Percentiles rank a stretch among this genome's conserved stretches.
These are phyloP conservation scores for Fallopia convolvulus DNA, from an alignment of 148 eudicot genomes.

Conservation along the genomic window DNA sequence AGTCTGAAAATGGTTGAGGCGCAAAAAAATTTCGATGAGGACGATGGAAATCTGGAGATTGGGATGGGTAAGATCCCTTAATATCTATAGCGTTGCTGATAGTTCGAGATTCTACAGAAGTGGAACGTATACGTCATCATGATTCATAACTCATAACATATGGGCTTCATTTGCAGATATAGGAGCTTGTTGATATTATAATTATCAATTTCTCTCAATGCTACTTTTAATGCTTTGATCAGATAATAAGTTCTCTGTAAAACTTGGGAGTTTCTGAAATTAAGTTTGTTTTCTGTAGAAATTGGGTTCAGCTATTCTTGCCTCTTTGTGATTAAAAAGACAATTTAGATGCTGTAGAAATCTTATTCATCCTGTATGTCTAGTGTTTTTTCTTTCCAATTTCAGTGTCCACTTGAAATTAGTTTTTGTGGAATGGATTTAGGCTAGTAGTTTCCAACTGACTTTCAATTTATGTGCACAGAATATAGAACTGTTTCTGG, in stretches of 20 bases:
- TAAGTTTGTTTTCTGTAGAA: not conserved
- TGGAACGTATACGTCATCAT: not conserved
- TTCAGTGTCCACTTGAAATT: not conserved
- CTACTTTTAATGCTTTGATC: not conserved
- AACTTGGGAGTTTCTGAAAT: not conserved
- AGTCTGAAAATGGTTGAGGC: conserved; percentile 40
- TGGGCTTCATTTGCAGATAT: not conserved
- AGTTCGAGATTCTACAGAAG: not conserved
- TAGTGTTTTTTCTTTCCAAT: not conserved
- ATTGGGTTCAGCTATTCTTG: not conserved
- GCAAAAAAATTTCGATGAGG: conserved; percentile 42
- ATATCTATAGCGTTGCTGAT: not conserved
- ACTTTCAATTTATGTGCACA: conserved; percentile 17
- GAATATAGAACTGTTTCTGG: conserved; percentile 81
- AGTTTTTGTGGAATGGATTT: not conserved
- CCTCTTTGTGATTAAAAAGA: not conserved
- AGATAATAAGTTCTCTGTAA: not conserved
- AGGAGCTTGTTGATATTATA: not conserved
- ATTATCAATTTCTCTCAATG: not conserved
- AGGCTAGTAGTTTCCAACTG: not conserved
- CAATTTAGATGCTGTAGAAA: not conserved
- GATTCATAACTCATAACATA: not conserved
- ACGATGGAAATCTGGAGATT: conserved; percentile 59
- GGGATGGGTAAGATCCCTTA: conserved; percentile 57
- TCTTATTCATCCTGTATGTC: not conserved